phyloP scores from a whole-genome alignment of 331 rosid genomes.

The Phaseolus coccineus region DNA sequence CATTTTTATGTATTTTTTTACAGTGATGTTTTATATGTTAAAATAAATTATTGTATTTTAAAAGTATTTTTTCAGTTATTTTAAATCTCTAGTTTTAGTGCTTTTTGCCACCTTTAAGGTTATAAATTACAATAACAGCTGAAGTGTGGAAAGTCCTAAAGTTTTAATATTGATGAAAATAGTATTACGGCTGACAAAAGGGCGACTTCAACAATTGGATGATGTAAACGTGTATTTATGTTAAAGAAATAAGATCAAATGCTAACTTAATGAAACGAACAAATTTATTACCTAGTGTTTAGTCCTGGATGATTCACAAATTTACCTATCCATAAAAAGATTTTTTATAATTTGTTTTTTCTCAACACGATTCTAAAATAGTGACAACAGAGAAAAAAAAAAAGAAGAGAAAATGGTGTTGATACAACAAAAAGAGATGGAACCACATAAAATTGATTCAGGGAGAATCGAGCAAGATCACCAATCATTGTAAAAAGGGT shows the following conservation, averaged over 20 bases:
- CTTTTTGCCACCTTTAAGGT: too few relatives aligned
- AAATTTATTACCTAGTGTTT: not conserved
- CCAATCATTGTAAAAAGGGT: too few relatives aligned
- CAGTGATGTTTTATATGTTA: too few relatives aligned
- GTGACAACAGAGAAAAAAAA: too few relatives aligned
- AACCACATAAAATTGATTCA: too few relatives aligned
- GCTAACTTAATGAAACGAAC: conserved; percentile 37
- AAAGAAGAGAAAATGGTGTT: too few relatives aligned
- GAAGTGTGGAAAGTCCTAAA: not conserved
- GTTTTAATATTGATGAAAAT: not conserved
- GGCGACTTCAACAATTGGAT: conserved; percentile 44
- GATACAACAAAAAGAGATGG: too few relatives aligned
- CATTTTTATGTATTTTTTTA: too few relatives aligned
- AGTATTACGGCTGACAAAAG: conserved; percentile 33
- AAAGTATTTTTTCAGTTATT: too few relatives aligned
- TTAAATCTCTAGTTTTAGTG: too few relatives aligned
- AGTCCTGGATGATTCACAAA: not conserved
- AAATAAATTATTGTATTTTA: too few relatives aligned
- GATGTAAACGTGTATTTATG: conserved; percentile 18
- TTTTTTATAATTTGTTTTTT: not conserved
- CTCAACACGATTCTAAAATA: not conserved
- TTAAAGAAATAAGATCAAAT: conserved; percentile 35
- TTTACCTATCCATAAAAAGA: not conserved
- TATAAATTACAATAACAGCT: not conserved
- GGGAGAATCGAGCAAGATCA: too few relatives aligned